Percentiles rank a stretch among this genome's conserved stretches.
Conservation (phyloP, 2,329 filamentous ascomycete genomes). For the Aspergillus udagawae region DNA sequence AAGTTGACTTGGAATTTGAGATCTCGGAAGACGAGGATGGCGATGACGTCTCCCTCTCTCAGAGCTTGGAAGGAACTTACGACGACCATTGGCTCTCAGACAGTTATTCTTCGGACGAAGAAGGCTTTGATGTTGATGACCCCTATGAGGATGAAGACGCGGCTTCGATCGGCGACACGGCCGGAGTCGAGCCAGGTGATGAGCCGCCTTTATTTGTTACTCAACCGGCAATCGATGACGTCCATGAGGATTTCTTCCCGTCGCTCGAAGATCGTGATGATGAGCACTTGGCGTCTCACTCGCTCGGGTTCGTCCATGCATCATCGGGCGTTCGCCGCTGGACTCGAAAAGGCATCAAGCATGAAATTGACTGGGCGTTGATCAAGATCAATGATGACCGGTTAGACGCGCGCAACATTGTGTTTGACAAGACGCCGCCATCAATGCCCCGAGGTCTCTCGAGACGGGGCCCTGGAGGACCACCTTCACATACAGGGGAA, state of each 20-base stretch:
- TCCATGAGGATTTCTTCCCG: constrained; percentile 78
- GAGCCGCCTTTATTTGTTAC: constrained; percentile 78
- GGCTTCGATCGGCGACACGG: constrained; percentile 66
- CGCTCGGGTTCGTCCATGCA: constrained; percentile 79
- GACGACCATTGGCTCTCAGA: constrained; percentile 46
- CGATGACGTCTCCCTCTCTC: constrained; percentile 36
- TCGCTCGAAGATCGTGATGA: constrained; percentile 69
- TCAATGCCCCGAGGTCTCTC: constrained; percentile 6
- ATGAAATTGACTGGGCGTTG: constrained; percentile 94
- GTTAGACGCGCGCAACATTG: constrained; percentile 66
- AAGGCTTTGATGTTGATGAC: constrained; percentile 42
- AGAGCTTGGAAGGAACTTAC: constrained; percentile 33
- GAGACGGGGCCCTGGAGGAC: constrained; percentile 49
- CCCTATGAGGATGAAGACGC: constrained; percentile 55
- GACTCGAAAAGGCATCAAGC: constrained; percentile 65
- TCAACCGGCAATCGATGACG: constrained; percentile 85
- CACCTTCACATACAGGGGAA: constrained; percentile 40
- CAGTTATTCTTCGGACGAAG: constrained; percentile 51
- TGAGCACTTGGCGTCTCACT: constrained; percentile 78
- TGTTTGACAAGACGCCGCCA: constrained; percentile 39
- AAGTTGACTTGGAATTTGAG: constrained; percentile 44
- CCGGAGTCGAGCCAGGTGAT: constrained; percentile 69
- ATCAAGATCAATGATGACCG: constrained; percentile 74
- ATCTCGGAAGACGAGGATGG: constrained; percentile 53
- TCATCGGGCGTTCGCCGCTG: constrained; percentile 84